Conservation (phyloP, 768 basidiomycete species). For the Termitomyces sp. region DNA sequence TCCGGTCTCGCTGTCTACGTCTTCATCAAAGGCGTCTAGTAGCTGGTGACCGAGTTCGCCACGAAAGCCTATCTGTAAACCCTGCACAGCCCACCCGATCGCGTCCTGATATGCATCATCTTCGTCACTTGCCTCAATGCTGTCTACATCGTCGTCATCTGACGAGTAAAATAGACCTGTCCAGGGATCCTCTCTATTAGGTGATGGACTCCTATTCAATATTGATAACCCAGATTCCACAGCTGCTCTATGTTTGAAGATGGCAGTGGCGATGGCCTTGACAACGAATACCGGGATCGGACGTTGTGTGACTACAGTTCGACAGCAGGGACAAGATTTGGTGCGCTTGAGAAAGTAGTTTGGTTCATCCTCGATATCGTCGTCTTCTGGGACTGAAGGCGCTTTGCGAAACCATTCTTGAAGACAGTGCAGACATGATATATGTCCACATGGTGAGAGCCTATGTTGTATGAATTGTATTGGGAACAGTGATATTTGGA, state of each 20-base stretch:
- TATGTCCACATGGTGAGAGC: constrained; percentile 71
- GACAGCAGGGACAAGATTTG: constrained; percentile 73
- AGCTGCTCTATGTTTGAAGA: constrained; percentile 28
- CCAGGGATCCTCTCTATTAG: constrained; percentile 30
- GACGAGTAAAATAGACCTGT: constrained; percentile 9
- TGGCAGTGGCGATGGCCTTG: constrained; percentile 47
- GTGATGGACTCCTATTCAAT: constrained; percentile 14
- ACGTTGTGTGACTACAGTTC: constrained; percentile 46
- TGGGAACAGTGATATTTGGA: neutral
- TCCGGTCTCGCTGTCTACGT: constrained; percentile 9
- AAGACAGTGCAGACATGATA: constrained; percentile 67
- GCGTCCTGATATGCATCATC: constrained; percentile 19
- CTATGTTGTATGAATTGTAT: constrained; percentile 27
- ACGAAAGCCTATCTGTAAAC: constrained; percentile 2
- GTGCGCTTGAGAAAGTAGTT: constrained; percentile 48
- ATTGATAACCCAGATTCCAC: neutral
- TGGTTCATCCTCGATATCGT: constrained; percentile 28
- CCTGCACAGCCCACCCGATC: constrained; percentile 22
- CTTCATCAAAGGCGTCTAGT: neutral
- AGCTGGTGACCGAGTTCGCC: constrained; percentile 1
- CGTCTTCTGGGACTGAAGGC: constrained; percentile 36
- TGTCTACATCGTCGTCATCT: constrained; percentile 13
- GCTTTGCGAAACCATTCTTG: constrained; percentile 77
- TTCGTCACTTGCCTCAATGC: constrained; percentile 19
- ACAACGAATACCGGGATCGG: constrained; percentile 68